A percentile compares a stretch with the other conserved stretches of the same genome.
These are phyloP conservation scores for Phaeolepiota aurea DNA, from an alignment of 768 basidiomycete species.

Conservation along the genomic window DNA sequence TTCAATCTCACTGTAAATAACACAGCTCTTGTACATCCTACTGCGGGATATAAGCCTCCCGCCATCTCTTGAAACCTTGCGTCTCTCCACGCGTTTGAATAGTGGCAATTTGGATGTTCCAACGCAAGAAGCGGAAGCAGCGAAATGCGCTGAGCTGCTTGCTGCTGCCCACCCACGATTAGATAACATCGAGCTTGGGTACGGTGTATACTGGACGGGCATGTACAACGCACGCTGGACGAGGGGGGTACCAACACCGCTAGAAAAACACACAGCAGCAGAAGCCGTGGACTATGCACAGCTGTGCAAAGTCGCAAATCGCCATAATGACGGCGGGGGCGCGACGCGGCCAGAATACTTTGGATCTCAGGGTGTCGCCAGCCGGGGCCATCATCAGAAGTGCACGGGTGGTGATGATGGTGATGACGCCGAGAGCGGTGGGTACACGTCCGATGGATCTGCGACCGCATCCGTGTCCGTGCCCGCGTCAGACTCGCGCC, in stretches of 20 bases:
- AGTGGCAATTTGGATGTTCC: conserved; percentile 1
- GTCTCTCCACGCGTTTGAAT: neutral
- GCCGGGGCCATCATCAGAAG: too few relatives aligned
- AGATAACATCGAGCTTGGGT: neutral
- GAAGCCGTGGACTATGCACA: too few relatives aligned
- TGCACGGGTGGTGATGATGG: too few relatives aligned
- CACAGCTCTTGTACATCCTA: neutral
- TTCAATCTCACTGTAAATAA: neutral
- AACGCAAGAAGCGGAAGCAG: neutral
- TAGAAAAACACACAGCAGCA: too few relatives aligned
- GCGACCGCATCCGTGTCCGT: neutral
- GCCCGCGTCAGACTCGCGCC: neutral
- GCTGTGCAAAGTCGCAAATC: too few relatives aligned
- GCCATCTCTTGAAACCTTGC: neutral
- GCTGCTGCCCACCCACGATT: neutral
- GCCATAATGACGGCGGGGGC: neutral
- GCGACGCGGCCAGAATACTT: neutral
- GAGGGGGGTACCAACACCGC: too few relatives aligned
- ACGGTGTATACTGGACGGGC: neutral
- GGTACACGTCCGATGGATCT: too few relatives aligned
- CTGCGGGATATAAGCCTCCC: neutral
- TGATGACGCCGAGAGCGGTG: too few relatives aligned
- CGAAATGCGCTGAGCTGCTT: neutral
- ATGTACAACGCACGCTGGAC: neutral
- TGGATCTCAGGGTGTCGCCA: neutral